Evolutionary conservation across 2,329 filamentous ascomycete genomes (phyloP).

Genomic region (Grosmannia penicillata): DNA sequence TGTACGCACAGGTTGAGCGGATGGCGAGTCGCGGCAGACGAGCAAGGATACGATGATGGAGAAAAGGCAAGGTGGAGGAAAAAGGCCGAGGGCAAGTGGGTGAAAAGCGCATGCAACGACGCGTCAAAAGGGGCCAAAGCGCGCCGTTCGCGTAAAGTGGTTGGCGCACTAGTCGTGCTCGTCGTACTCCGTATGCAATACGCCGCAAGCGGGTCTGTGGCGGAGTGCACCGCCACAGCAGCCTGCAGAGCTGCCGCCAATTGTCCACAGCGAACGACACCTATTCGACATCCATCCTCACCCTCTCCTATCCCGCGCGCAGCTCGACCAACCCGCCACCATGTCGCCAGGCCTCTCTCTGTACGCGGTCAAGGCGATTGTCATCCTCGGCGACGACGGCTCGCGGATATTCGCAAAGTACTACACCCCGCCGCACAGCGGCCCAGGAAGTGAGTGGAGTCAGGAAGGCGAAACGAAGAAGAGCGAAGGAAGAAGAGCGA

Average conservation of each 20-base stretch:
- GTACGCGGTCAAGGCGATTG: conserved; percentile 14
- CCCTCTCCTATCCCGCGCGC: neutral
- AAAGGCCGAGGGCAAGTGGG: no score
- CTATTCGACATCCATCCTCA: neutral
- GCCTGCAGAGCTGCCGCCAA: neutral
- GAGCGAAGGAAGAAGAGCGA: neutral
- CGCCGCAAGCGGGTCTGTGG: no score
- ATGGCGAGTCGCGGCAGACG: no score
- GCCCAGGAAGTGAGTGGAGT: conserved; percentile 9
- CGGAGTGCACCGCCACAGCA: conserved; percentile 1
- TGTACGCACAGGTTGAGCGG: no score
- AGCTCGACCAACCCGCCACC: conserved; percentile 2
- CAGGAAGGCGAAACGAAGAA: conserved; percentile 5
- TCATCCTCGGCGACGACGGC: conserved; percentile 71
- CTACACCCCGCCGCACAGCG: conserved; percentile 50
- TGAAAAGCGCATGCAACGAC: conserved; percentile 11
- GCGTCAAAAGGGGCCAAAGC: conserved; percentile 10
- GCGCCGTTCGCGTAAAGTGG: conserved; percentile 26
- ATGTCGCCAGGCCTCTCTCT: conserved; percentile 13
- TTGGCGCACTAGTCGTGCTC: no score
- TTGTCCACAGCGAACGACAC: neutral
- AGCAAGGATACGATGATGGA: neutral
- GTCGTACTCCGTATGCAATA: conserved; percentile 1
- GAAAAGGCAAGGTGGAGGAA: conserved; percentile 1
- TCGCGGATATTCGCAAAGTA: conserved; percentile 90